A percentile compares a stretch with the other conserved stretches of the same genome.
phyloP scores from a whole-genome alignment of 345 rosid species.

The Noccaea caerulescens region DNA sequence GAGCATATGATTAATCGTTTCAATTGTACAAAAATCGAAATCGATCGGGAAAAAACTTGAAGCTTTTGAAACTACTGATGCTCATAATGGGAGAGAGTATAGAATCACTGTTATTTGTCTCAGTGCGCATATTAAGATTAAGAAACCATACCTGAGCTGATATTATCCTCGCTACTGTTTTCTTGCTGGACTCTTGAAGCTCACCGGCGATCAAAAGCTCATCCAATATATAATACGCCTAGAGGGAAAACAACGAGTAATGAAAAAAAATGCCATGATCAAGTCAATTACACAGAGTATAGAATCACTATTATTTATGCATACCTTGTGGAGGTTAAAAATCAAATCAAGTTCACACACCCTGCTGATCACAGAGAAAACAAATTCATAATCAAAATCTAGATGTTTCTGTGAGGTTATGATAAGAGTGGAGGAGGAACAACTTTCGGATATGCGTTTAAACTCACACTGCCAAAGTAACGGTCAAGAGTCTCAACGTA shows the following conservation, averaged over 20 bases:
- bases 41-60: slow-evolving; percentile 20
- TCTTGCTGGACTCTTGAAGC: slow-evolving; percentile 98
- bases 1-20: slow-evolving; percentile 1
- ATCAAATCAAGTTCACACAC: slow-evolving; percentile 98
- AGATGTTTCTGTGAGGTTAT: not conserved
- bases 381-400: slow-evolving; percentile 26
- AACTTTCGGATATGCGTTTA: not conserved
- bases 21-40: slow-evolving; percentile 23
- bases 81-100: too few relatives aligned
- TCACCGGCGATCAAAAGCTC: slow-evolving; percentile 95
- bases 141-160: slow-evolving; percentile 74
- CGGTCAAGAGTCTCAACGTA: slow-evolving; percentile 95
- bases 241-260: not conserved
- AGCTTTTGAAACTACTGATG: not conserved
- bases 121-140: not conserved
- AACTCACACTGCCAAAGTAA: slow-evolving; percentile 97
- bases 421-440: not conserved
- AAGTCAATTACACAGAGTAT: not conserved
- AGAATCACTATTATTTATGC: not conserved
- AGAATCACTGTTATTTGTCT: not conserved
- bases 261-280: not conserved
- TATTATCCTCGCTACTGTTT: slow-evolving; percentile 81
- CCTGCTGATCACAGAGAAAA: slow-evolving; percentile 52
- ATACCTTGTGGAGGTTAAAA: slow-evolving; percentile 94
- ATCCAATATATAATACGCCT: slow-evolving; percentile 96